Evolutionary conservation across 495 filamentous ascomycete species (phyloP), one percentile per base, ranked within the genome.

Genomic region (Xanthoparmelia taractica): DNA sequence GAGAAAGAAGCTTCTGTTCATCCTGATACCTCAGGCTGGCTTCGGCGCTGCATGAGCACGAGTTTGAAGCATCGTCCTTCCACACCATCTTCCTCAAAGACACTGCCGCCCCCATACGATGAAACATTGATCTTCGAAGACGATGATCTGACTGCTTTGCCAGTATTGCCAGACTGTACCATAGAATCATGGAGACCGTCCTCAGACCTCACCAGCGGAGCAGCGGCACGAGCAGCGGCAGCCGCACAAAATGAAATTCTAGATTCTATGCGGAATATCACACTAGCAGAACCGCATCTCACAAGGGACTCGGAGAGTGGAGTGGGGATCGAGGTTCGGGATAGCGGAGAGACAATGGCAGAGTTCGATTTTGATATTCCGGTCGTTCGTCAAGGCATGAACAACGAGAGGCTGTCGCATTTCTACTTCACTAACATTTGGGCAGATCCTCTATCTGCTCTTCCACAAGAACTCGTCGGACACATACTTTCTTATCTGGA

Each of bases 401-500:
- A 58, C 69, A 36, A 43, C 33, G 23, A 50, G 23, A 50, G 37
- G 27, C 17, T 55, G 27, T 58, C 60, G 12, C 20, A 12, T 11
- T 20, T 66, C 40, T 57, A 31, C 10, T 67, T 15, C 63, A 63
- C 54, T 67, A 65, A 69, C 64, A 2, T 50, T 63, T 60, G 60
- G 47, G 67, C 78, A 73, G 90, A 96, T 73, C 91, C 90, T 57
- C 76, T 90, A 41, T 72, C 75, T 8, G 68, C 72, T 45, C 77
- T 96, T 15, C 92, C 92, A 2, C 64, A 78, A 1, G 92, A 96
- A 74, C 77, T 96, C 50, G 78, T 84, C 41, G 80, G 87, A 25
- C 84, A 90, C 41, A 80, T 96, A 45, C 79, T 96, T 43, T 80
- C 84, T 8, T 80, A 83, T 63, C 78, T 96, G 23, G 87, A 94